Evolutionary conservation across 2,329 filamentous ascomycete genomes (phyloP).

Genomic region (Nothopassalora personata): DNA sequence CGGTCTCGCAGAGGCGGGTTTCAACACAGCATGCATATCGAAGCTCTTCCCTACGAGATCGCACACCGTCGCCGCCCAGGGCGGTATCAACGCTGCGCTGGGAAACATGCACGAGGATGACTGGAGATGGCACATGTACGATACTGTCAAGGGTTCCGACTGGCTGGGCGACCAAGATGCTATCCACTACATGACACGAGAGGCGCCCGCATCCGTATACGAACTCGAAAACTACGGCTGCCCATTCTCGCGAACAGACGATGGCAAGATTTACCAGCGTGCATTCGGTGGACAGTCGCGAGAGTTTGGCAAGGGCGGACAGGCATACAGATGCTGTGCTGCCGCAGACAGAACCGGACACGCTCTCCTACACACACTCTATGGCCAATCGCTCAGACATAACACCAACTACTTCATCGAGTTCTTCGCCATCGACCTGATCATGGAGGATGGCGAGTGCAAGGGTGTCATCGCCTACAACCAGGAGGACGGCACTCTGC

Average conservation of each 20-base stretch:
- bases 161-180: constrained; percentile 97
- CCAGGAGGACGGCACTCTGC: constrained; percentile 95
- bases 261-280: constrained; percentile 97
- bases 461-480: constrained; percentile 96
- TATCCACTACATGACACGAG: constrained; percentile 97
- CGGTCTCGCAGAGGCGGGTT: constrained; percentile 79
- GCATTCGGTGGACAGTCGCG: constrained; percentile 97
- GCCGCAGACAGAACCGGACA: constrained; percentile 96
- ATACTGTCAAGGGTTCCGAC: constrained; percentile 95
- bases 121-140: constrained; percentile 99
- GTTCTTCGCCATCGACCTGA: constrained; percentile 92
- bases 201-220: constrained; percentile 84
- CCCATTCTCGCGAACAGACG: constrained; percentile 92
- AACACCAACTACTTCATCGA: constrained; percentile 99
- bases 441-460: constrained; percentile 97
- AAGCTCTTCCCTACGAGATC: constrained; percentile 83
- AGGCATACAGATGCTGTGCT: constrained; percentile 95
- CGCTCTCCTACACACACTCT: constrained; percentile 95
- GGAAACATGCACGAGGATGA: constrained; percentile 98
- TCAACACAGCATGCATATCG: constrained; percentile 81
- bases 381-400: constrained; percentile 92
- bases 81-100: constrained; percentile 81
- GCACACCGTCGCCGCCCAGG: constrained; percentile 71
- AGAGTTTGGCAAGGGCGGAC: constrained; percentile 91
- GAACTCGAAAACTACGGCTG: constrained; percentile 97